Evolutionary conservation across 2,329 filamentous ascomycete species (phyloP).

Genomic region (Colletotrichum sp.): DNA sequence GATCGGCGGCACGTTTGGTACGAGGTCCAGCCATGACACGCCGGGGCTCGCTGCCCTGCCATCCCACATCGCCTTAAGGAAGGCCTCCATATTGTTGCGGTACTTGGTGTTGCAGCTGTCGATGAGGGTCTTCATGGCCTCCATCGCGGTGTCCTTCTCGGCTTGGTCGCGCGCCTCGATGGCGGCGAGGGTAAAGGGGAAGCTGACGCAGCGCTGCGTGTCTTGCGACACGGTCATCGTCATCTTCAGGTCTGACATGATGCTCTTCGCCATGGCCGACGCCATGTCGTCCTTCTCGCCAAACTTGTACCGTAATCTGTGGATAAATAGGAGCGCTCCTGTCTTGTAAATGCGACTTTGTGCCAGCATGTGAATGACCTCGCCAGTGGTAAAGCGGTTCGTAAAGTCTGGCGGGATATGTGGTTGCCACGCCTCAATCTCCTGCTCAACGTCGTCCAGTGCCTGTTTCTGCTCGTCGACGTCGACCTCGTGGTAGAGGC

Average conservation of each 20-base stretch:
- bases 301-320: constrained; percentile 27
- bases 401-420: constrained; percentile 24
- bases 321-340: constrained; percentile 26
- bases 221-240: constrained; percentile 22
- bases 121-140: constrained; percentile 9
- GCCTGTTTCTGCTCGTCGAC: constrained; percentile 4
- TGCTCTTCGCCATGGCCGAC: constrained; percentile 23
- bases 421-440: constrained; percentile 26
- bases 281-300: constrained; percentile 23
- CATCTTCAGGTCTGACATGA: constrained; percentile 28
- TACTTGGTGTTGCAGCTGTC: constrained; percentile 13
- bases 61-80: constrained; percentile 8
- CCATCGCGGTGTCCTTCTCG: constrained; percentile 10
- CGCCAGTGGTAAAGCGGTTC: constrained; percentile 20
- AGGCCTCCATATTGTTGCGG: not conserved
- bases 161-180: constrained; percentile 24
- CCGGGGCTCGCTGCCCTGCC: constrained; percentile 1
- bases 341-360: constrained; percentile 29
- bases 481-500: constrained; percentile 11
- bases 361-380: constrained; percentile 32
- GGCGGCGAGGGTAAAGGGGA: constrained; percentile 28
- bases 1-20: not conserved
- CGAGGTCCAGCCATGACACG: constrained; percentile 11
- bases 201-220: constrained; percentile 23
- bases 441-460: constrained; percentile 18